These are phyloP conservation scores for Camellia granthamiana DNA, from an alignment of 148 eudicot species.

Conservation along the genomic window DNA sequence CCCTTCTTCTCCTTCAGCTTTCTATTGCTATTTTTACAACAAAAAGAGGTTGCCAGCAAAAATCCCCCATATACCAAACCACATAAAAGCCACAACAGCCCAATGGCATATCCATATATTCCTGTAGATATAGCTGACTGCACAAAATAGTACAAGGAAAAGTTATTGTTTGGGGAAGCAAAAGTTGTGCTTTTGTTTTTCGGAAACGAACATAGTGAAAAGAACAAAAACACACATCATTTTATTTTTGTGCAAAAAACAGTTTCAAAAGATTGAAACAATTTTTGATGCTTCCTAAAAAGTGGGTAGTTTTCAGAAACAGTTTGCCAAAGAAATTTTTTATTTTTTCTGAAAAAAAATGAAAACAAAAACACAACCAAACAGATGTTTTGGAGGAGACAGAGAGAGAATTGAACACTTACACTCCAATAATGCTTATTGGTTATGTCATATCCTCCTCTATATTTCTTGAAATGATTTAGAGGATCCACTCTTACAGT, in stretches of 20 bases:
- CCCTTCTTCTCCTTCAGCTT: conserved; percentile 37
- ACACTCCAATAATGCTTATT: conserved; percentile 82
- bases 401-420: conserved; percentile 26
- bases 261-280: too few relatives aligned
- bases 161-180: not conserved
- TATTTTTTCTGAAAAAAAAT: too few relatives aligned
- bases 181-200: too few relatives aligned
- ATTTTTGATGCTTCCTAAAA: too few relatives aligned
- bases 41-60: conserved; percentile 30
- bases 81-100: conserved; percentile 52
- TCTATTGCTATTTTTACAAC: conserved; percentile 28
- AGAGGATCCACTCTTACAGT: conserved; percentile 67
- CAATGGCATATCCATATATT: conserved; percentile 48
- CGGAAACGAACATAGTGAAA: too few relatives aligned
- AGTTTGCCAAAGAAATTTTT: too few relatives aligned
- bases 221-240: too few relatives aligned
- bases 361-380: too few relatives aligned
- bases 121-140: conserved; percentile 75
- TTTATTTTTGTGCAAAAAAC: too few relatives aligned
- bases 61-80: conserved; percentile 44
- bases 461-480: conserved; percentile 53
- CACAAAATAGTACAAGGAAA: conserved; percentile 11
- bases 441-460: conserved; percentile 64
- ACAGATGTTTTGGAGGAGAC: not conserved
- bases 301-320: too few relatives aligned